A percentile compares a stretch with the other conserved stretches of the same genome.
Evolutionary conservation across 345 rosid species (phyloP).

Genomic region (Brassica nigra): DNA sequence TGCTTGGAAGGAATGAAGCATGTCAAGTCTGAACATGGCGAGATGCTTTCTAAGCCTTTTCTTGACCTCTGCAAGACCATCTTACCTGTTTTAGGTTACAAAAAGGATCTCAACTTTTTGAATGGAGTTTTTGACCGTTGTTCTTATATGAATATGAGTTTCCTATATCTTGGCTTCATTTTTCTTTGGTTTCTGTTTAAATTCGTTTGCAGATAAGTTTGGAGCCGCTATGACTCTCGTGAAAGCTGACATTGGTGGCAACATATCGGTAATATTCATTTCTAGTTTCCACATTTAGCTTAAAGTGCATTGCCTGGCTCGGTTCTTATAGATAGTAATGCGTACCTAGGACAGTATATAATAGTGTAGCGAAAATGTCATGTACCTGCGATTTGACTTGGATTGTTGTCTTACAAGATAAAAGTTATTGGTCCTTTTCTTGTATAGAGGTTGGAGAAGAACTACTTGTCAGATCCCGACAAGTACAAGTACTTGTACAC

Average conservation of each 20-base stretch:
- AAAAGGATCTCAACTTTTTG: not conserved
- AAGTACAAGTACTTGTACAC: slow-evolving; percentile 67
- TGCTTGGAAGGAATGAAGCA: slow-evolving; percentile 88
- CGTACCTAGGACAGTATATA: not conserved
- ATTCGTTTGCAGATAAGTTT: slow-evolving; percentile 64
- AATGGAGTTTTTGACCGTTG: not conserved
- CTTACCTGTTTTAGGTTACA: slow-evolving; percentile 77
- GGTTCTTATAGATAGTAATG: not conserved
- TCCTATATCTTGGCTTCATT: slow-evolving; percentile 6
- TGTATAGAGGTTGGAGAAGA: slow-evolving; percentile 81
- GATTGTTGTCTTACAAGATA: not conserved
- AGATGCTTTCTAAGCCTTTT: slow-evolving; percentile 84
- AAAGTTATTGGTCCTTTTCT: not conserved
- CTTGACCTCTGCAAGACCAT: slow-evolving; percentile 82
- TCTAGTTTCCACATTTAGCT: slow-evolving; percentile 7
- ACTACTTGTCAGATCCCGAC: slow-evolving; percentile 64
- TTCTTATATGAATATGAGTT: not conserved
- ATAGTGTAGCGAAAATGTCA: not conserved
- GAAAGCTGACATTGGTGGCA: slow-evolving; percentile 88
- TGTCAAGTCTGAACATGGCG: slow-evolving; percentile 66
- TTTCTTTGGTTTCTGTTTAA: not conserved
- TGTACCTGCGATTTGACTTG: not conserved
- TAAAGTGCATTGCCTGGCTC: not conserved
- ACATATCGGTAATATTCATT: slow-evolving; percentile 60
- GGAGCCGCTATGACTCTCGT: slow-evolving; percentile 91